Base-by-base conservation (phyloP, 768 basidiomycete species). In the Mycena rosella region DNA sequence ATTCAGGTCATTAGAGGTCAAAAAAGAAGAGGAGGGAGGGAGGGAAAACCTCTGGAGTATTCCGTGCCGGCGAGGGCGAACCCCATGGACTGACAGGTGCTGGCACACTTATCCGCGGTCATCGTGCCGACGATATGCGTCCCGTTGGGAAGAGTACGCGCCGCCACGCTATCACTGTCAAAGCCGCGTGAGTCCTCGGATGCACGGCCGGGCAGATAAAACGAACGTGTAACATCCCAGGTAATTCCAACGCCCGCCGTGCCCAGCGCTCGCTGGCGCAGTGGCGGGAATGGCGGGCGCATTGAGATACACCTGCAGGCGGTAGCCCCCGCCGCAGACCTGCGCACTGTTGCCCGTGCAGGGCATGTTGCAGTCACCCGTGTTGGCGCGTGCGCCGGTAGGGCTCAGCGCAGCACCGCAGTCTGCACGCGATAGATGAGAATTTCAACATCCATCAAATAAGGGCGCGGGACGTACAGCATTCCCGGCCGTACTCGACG, bases 81-180 rank as follows among this genome's bases (percentile, higher is more conserved):
- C 5, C 49, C 49, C 15, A n/a, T 32, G 1, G 38, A 27, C 40
- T 62, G 38, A 29, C 60, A 62, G 1, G 60, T 36, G 40, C 10
- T 26, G 14, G 40, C 44, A n/a, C 60, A 62, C 27, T 62, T 62
- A 38, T 53, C 40, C 15, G 60, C 51, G 20, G 29, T 62, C 60
- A 62, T 45, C 20, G 29, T 40, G 40, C 38, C 51, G 20, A 13
- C 27, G 15, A 62, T 32, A 27, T 22, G 26, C 26, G 17, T 42
- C n/a, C 30, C 22, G 13, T n/a, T 26, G 26, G 49, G 40, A 18
- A 62, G 40, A 1, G n/a, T 45, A 27, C 60, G 60, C 20, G 18
- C n/a, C 20, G 26, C 2, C 26, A 30, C 24, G 26, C 26, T 34
- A 22, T 62, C 60, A 20, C 60, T 62, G 51, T 20, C 2, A 2